Evolutionary conservation across 768 basidiomycete genomes (phyloP).

Genomic region (Hypholoma fasciculare): DNA sequence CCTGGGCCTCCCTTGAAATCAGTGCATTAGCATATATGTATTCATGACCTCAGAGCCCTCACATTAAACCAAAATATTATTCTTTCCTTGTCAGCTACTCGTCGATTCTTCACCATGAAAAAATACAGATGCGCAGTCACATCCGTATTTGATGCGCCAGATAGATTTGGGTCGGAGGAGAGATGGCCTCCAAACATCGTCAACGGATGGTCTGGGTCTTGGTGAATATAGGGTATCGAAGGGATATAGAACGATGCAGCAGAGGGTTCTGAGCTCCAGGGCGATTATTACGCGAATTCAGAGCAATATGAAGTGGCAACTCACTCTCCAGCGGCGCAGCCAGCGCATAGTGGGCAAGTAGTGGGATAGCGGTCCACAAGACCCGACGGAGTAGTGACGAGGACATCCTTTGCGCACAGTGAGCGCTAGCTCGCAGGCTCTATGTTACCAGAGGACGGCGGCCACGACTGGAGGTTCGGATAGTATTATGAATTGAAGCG

Average conservation of each 20-base stretch:
- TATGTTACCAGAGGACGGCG: neutral
- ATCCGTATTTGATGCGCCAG: slow-evolving; percentile 50
- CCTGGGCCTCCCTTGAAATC: slow-evolving; percentile 84
- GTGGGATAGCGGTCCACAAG: slow-evolving; percentile 11
- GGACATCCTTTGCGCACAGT: slow-evolving; percentile 6
- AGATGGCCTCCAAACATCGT: slow-evolving; percentile 85
- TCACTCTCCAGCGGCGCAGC: slow-evolving; percentile 40
- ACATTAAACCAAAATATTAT: slow-evolving; percentile 98
- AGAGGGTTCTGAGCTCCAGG: slow-evolving; percentile 55
- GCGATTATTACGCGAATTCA: neutral
- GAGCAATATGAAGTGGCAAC: slow-evolving; percentile 6
- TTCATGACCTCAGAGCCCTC: slow-evolving; percentile 23
- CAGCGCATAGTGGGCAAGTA: slow-evolving; percentile 9
- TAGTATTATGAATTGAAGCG: neutral
- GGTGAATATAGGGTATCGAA: slow-evolving; percentile 72
- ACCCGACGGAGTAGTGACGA: slow-evolving; percentile 5
- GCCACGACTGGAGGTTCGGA: neutral
- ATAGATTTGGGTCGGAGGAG: slow-evolving; percentile 68
- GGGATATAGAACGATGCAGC: slow-evolving; percentile 86
- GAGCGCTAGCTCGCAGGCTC: neutral
- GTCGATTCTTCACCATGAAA: slow-evolving; percentile 84
- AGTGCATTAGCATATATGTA: slow-evolving; percentile 2
- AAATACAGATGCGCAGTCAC: slow-evolving; percentile 85
- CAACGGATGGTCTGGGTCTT: slow-evolving; percentile 69
- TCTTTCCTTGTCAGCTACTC: slow-evolving; percentile 86